phyloP scores from a whole-genome alignment of 352 stramenopile species.

The Saprolegnia diclina region DNA sequence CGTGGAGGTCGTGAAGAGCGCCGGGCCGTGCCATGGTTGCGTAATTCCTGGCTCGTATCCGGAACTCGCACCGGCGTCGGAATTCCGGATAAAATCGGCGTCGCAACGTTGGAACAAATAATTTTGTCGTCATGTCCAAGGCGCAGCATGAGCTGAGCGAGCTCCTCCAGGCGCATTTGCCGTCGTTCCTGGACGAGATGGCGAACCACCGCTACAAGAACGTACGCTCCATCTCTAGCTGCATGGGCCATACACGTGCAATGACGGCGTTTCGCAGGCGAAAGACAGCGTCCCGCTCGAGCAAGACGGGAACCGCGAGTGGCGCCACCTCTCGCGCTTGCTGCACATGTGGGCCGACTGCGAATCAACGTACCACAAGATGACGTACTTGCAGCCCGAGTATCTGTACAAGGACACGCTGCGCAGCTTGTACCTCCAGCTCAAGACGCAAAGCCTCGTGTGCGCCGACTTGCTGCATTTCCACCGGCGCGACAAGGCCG shows the following conservation, averaged over 20 bases:
- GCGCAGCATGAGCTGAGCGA: slow-evolving; percentile 1
- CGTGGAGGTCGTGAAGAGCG: too few relatives aligned
- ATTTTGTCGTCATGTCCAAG: slow-evolving; percentile 9
- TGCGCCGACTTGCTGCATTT: slow-evolving; percentile 14
- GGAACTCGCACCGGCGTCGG: too few relatives aligned
- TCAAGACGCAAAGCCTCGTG: slow-evolving; percentile 18
- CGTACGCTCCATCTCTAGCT: neutral
- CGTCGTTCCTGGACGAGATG: slow-evolving; percentile 8
- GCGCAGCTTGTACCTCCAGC: slow-evolving; percentile 8
- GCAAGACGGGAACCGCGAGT: neutral
- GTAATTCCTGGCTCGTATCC: too few relatives aligned
- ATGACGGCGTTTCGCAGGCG: neutral
- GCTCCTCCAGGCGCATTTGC: neutral
- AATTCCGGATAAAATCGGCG: neutral
- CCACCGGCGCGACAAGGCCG: slow-evolving; percentile 1
- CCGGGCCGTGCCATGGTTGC: neutral
- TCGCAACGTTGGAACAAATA: neutral
- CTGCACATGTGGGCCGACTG: slow-evolving; percentile 19
- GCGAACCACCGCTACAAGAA: neutral
- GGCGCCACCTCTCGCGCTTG: neutral
- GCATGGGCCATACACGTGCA: neutral
- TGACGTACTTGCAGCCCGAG: slow-evolving; percentile 9
- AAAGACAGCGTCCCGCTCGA: slow-evolving; percentile 2
- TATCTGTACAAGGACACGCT: slow-evolving; percentile 4
- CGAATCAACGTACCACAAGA: slow-evolving; percentile 22